These are phyloP conservation scores for Thuja plicata DNA, from an alignment of 83 land plant species.

Conservation along the genomic window DNA sequence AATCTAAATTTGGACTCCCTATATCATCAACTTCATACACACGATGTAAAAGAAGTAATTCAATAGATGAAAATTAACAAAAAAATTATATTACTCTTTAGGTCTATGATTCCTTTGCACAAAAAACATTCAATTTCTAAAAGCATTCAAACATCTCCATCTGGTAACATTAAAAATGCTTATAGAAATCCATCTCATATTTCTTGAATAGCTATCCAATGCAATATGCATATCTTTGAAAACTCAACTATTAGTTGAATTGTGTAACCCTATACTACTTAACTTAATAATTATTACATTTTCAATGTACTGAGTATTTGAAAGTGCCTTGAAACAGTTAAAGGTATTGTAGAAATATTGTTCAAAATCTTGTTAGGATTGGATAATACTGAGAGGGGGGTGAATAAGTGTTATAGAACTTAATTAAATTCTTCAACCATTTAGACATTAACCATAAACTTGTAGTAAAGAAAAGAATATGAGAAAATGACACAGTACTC, in stretches of 20 bases:
- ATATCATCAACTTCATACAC: conserved; percentile 47
- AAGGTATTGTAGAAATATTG: conserved; percentile 38
- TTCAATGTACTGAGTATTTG: conserved; percentile 43
- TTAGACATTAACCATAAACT: too few species aligned
- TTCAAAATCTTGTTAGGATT: too few species aligned
- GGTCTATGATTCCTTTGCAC: neutral
- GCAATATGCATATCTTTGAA: neutral
- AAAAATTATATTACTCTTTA: neutral
- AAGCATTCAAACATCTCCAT: neutral
- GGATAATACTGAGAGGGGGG: too few species aligned
- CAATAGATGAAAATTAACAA: neutral
- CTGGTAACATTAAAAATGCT: neutral
- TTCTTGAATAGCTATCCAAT: neutral
- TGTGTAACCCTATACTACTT: neutral
- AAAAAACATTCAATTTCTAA: neutral
- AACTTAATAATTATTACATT: conserved; percentile 28
- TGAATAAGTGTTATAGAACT: too few species aligned
- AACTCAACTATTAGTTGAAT: neutral
- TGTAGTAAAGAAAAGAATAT: too few species aligned
- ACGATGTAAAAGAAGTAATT: conserved; percentile 27
- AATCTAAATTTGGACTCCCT: conserved; percentile 8
- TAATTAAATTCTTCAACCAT: too few species aligned
- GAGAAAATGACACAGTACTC: too few species aligned
- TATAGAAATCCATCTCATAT: neutral
- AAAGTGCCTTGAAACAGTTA: conserved; percentile 36